Evolutionary conservation across 768 basidiomycete species (phyloP).

Genomic region (Artomyces pyxidatus): DNA sequence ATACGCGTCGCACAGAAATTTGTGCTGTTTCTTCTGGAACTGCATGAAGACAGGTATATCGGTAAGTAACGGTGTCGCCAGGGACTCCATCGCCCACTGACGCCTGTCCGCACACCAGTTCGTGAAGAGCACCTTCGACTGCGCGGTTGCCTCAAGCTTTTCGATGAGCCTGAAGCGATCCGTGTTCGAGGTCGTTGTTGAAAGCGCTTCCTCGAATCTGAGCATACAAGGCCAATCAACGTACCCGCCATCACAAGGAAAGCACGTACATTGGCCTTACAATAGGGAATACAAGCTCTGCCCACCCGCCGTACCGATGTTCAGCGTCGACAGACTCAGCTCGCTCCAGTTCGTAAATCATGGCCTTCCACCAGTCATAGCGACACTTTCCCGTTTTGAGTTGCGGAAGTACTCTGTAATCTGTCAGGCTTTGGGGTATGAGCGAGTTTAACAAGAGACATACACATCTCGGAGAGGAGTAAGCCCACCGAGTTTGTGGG

Average conservation of each 20-base stretch:
- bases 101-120: neutral
- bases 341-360: neutral
- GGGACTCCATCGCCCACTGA: neutral
- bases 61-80: neutral
- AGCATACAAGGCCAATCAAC: no score
- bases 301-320: neutral
- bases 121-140: neutral
- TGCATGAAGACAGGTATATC: neutral
- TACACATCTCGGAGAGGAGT: neutral
- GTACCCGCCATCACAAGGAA: no score
- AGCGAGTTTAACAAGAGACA: no score
- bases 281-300: neutral
- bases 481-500: neutral
- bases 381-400: neutral
- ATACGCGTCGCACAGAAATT: neutral
- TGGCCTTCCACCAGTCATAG: neutral
- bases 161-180: neutral
- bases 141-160: neutral
- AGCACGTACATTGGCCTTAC: neutral
- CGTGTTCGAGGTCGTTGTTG: neutral
- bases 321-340: neutral
- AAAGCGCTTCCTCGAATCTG: neutral
- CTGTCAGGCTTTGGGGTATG: no score
- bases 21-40: neutral
- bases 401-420: neutral